Evolutionary conservation across 306 rosid genomes (phyloP).

Genomic region (Rosa chinensis): DNA sequence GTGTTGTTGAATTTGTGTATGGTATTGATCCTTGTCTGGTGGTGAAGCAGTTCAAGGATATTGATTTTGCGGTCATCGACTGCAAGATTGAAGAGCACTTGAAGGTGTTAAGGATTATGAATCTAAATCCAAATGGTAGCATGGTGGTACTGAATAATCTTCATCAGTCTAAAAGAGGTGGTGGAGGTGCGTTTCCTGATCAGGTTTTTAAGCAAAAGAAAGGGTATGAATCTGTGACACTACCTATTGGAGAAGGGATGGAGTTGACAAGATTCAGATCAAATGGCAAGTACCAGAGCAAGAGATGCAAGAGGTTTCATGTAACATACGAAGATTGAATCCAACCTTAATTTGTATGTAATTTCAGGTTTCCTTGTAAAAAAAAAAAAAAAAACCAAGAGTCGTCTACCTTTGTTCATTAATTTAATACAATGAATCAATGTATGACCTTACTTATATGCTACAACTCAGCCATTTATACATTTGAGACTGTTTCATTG

Average conservation of each 20-base stretch:
- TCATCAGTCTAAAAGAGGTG: background rate
- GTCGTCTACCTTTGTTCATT: background rate
- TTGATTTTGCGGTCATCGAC: conserved; percentile 30
- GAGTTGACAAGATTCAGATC: conserved; percentile 21
- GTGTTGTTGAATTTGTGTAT: conserved; percentile 9
- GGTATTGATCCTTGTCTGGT: conserved; percentile 19
- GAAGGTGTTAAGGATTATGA: conserved; percentile 14
- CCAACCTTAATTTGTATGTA: background rate
- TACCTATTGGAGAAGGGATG: conserved; percentile 25
- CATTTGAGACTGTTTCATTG: background rate
- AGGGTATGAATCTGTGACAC: conserved; percentile 8
- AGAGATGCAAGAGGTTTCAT: conserved; percentile 26
- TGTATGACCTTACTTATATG: background rate
- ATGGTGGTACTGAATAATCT: conserved; percentile 14
- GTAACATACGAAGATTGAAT: conserved; percentile 28
- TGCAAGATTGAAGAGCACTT: conserved; percentile 19
- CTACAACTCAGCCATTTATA: background rate
- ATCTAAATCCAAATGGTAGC: conserved; percentile 25
- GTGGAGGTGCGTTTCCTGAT: conserved; percentile 6
- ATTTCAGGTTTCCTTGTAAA: background rate
- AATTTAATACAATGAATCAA: background rate
- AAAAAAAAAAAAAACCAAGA: background rate
- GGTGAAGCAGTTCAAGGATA: conserved; percentile 7
- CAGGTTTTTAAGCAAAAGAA: conserved; percentile 17
- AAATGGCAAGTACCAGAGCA: background rate